These are phyloP conservation scores for Cordyceps javanica DNA, from an alignment of 2,329 filamentous ascomycete genomes.

Conservation along the genomic window DNA sequence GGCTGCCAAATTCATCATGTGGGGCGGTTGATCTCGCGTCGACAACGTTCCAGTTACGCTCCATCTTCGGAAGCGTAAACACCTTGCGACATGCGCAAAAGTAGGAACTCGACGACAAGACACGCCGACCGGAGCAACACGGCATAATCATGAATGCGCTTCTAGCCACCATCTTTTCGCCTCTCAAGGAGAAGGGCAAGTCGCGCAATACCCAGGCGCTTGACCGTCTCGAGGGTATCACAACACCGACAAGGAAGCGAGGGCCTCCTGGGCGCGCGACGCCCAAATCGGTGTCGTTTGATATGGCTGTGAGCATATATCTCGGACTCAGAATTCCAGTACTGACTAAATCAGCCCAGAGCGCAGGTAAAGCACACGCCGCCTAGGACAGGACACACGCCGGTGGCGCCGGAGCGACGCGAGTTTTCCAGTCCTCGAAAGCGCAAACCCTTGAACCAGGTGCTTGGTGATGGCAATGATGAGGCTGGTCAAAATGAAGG, in stretches of 20 bases:
- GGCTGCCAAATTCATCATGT: background rate
- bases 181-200: constrained; percentile 1
- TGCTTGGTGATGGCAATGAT: background rate
- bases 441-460: background rate
- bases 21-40: background rate
- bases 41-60: constrained; percentile 4
- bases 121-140: background rate
- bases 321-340: background rate
- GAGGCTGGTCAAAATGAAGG: no score
- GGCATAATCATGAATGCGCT: constrained; percentile 6
- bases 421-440: background rate
- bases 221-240: background rate
- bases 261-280: background rate
- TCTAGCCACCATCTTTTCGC: constrained; percentile 8
- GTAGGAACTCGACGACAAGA: background rate
- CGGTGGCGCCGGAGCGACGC: background rate
- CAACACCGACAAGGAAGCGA: constrained; percentile 1
- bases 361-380: constrained; percentile 4
- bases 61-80: background rate
- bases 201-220: constrained; percentile 3
- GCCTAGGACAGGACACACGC: background rate
- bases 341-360: background rate
- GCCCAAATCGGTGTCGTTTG: constrained; percentile 10
- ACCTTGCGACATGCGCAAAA: background rate
- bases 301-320: constrained; percentile 7